These are phyloP conservation scores for Cystobasidium tubakii DNA, from an alignment of 768 basidiomycete species.

Conservation along the genomic window DNA sequence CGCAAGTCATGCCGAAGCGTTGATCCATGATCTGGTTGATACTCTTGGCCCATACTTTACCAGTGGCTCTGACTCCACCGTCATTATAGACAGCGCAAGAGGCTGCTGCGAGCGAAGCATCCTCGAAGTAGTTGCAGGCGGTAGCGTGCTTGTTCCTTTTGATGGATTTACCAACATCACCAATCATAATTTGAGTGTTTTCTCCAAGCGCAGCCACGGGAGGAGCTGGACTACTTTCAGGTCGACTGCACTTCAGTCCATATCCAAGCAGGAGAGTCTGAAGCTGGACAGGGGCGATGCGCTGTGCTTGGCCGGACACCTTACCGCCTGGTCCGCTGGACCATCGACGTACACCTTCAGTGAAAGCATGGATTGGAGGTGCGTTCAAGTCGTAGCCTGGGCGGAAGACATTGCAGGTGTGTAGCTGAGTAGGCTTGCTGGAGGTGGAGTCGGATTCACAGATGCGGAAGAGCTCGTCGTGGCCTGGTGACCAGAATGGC, in stretches of 20 bases:
- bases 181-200: constrained; percentile 18
- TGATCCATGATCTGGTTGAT: constrained; percentile 22
- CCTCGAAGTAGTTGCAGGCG: constrained; percentile 21
- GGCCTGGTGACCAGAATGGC: constrained; percentile 12
- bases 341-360: constrained; percentile 15
- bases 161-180: constrained; percentile 18
- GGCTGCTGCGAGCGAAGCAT: neutral
- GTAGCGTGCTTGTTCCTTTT: neutral
- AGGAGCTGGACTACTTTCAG: neutral
- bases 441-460: constrained; percentile 24
- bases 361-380: constrained; percentile 23
- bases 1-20: constrained; percentile 23
- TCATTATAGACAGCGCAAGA: constrained; percentile 20
- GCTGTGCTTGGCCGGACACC: neutral
- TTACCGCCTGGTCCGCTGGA: neutral
- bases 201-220: no score
- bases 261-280: constrained; percentile 5
- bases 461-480: constrained; percentile 27
- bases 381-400: constrained; percentile 12
- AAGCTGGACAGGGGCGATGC: neutral
- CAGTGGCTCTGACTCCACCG: constrained; percentile 2
- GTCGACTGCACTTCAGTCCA: neutral
- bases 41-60: neutral
- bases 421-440: constrained; percentile 1
- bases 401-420: constrained; percentile 35